These are phyloP conservation scores for Rhododendron kiyosumense DNA, from an alignment of 148 eudicot species.

Conservation along the genomic window DNA sequence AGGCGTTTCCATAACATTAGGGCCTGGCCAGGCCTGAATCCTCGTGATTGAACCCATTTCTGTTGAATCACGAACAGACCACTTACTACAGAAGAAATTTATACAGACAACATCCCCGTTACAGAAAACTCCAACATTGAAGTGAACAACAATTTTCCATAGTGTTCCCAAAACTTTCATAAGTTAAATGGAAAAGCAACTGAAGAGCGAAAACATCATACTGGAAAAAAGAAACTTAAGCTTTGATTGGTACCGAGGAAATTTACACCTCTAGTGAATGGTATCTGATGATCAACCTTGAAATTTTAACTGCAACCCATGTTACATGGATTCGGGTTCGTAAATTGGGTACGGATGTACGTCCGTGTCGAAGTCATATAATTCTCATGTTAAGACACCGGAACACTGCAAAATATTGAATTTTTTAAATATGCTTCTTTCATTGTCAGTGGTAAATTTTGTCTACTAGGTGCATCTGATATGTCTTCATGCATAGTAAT, in stretches of 20 bases:
- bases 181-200: background rate
- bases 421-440: background rate
- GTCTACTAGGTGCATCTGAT: background rate
- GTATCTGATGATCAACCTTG: background rate
- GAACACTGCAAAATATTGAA: background rate
- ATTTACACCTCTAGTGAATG: background rate
- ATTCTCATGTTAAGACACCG: background rate
- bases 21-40: slow-evolving; percentile 91
- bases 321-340: background rate
- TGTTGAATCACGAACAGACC: slow-evolving; percentile 25
- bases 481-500: background rate
- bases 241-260: background rate
- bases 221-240: background rate
- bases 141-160: background rate
- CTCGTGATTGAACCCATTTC: slow-evolving; percentile 83
- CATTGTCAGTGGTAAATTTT: background rate
- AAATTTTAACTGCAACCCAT: background rate
- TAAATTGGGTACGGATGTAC: background rate
- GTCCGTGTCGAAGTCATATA: background rate
- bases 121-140: background rate
- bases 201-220: background rate
- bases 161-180: background rate
- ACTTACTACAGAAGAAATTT: background rate
- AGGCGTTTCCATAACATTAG: slow-evolving; percentile 95
- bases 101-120: background rate